Evolutionary conservation across 1,139 yeast species (phyloP).

Genomic region (Meyerozyma carpophila): DNA sequence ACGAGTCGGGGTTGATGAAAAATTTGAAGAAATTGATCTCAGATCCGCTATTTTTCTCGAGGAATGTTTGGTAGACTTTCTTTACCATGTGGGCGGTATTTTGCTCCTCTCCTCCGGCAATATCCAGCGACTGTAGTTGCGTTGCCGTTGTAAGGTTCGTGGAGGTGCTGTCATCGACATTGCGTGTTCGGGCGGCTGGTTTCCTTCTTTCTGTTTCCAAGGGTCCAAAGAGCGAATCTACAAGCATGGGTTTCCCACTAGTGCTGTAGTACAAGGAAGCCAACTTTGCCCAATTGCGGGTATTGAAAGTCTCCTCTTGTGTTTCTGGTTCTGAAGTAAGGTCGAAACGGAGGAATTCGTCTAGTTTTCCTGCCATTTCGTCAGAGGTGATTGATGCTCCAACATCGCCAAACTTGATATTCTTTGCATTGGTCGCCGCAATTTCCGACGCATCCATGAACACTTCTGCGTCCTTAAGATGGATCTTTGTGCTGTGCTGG

Average conservation of each 20-base stretch:
- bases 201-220: constrained; percentile 55
- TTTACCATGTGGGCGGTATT: constrained; percentile 61
- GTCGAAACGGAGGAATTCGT: constrained; percentile 21
- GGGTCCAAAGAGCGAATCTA: constrained; percentile 70
- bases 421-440: constrained; percentile 51
- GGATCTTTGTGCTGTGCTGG: constrained; percentile 22
- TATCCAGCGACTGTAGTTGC: constrained; percentile 45
- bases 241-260: constrained; percentile 44
- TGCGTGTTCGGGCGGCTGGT: constrained; percentile 28
- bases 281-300: constrained; percentile 53
- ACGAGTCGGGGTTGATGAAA: constrained; percentile 70
- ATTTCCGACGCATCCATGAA: constrained; percentile 34
- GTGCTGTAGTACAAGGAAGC: constrained; percentile 50
- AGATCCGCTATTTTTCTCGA: constrained; percentile 20
- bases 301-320: constrained; percentile 24
- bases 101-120: constrained; percentile 43
- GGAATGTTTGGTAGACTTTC: constrained; percentile 36
- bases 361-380: constrained; percentile 40
- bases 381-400: constrained; percentile 44
- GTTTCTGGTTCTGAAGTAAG: background rate
- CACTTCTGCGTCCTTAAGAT: constrained; percentile 35
- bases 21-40: constrained; percentile 56
- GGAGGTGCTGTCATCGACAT: constrained; percentile 37
- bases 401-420: constrained; percentile 50
- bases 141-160: constrained; percentile 46